Conservation (phyloP, 2,329 filamentous ascomycete genomes). For the Colletotrichum musicola region DNA sequence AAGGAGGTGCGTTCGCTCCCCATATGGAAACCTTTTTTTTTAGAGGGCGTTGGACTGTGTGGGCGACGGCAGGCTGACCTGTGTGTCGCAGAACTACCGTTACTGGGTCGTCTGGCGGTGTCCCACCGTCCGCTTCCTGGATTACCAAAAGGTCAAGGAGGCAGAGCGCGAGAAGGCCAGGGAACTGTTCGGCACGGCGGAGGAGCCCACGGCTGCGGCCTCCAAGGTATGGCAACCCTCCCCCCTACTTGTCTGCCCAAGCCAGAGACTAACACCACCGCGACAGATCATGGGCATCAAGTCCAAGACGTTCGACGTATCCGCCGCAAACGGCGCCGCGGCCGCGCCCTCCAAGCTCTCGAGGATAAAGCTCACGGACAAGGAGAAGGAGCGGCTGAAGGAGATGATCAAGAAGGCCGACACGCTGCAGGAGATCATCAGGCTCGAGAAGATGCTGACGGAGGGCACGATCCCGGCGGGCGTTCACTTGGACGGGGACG, state of each 20-base stretch:
- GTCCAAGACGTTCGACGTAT: slow-evolving; percentile 78
- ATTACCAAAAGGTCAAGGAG: slow-evolving; percentile 92
- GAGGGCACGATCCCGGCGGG: slow-evolving; percentile 87
- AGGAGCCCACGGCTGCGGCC: slow-evolving; percentile 84
- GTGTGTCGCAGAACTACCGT: slow-evolving; percentile 79
- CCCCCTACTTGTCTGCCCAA: not conserved
- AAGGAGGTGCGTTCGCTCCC: slow-evolving; percentile 78
- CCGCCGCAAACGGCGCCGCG: slow-evolving; percentile 56
- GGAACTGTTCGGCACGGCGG: slow-evolving; percentile 85
- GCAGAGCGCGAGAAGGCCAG: slow-evolving; percentile 81
- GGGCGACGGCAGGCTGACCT: slow-evolving; percentile 17
- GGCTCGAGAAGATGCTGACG: slow-evolving; percentile 90
- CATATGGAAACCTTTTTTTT: too few species aligned
- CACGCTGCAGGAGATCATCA: slow-evolving; percentile 89
- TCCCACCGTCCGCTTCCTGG: slow-evolving; percentile 87
- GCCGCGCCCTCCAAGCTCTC: slow-evolving; percentile 73
- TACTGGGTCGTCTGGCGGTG: slow-evolving; percentile 92
- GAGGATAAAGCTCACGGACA: slow-evolving; percentile 86
- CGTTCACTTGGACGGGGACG: slow-evolving; percentile 65
- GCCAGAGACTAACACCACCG: slow-evolving; percentile 3
- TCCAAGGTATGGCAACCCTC: slow-evolving; percentile 66
- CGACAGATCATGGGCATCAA: slow-evolving; percentile 86
- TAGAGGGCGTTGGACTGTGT: too few species aligned
- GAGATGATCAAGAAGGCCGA: slow-evolving; percentile 90
- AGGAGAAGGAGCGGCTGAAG: slow-evolving; percentile 87